Percentiles rank a stretch among this genome's conserved stretches.
phyloP scores from a whole-genome alignment of 1,284 basidiomycete genomes.

The Violaceomyces palustris region DNA sequence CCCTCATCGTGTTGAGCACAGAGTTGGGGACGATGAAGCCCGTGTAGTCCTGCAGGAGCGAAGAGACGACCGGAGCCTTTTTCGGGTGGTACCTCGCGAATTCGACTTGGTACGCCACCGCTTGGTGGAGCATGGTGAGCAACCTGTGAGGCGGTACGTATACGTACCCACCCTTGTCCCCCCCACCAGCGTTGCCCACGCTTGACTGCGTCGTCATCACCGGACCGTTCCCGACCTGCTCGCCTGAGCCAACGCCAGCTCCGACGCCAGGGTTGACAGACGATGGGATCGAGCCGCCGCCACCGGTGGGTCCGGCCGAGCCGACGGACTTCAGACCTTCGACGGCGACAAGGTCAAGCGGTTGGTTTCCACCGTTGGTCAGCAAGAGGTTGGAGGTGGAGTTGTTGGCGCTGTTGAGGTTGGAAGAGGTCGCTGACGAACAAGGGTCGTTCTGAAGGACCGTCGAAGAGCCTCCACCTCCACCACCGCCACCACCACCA shows the following conservation, averaged over 20 bases:
- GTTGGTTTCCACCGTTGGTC: slow-evolving; percentile 20
- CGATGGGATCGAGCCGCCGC: background rate
- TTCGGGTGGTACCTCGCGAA: slow-evolving; percentile 50
- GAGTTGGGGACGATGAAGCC: slow-evolving; percentile 41
- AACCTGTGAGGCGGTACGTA: slow-evolving; percentile 55
- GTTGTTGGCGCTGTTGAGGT: background rate
- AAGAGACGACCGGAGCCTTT: slow-evolving; percentile 47
- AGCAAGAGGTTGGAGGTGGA: background rate
- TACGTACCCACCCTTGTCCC: slow-evolving; percentile 9
- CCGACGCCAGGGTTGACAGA: too few relatives aligned
- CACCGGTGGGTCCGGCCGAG: too few relatives aligned
- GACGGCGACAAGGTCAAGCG: too few relatives aligned
- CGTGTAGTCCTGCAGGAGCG: slow-evolving; percentile 42
- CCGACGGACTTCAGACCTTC: too few relatives aligned
- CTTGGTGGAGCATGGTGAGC: slow-evolving; percentile 55
- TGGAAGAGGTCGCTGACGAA: background rate
- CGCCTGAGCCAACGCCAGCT: background rate
- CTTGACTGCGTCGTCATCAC: slow-evolving; percentile 4
- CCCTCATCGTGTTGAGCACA: slow-evolving; percentile 42
- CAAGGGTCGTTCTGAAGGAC: too few relatives aligned
- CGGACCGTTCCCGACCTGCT: background rate
- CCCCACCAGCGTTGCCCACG: slow-evolving; percentile 4
- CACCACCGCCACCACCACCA: too few relatives aligned
- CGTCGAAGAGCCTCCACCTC: too few relatives aligned
- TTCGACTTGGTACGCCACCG: slow-evolving; percentile 56